Evolutionary conservation across 352 stramenopile species (phyloP).

Genomic region (Phytophthora litchii): DNA sequence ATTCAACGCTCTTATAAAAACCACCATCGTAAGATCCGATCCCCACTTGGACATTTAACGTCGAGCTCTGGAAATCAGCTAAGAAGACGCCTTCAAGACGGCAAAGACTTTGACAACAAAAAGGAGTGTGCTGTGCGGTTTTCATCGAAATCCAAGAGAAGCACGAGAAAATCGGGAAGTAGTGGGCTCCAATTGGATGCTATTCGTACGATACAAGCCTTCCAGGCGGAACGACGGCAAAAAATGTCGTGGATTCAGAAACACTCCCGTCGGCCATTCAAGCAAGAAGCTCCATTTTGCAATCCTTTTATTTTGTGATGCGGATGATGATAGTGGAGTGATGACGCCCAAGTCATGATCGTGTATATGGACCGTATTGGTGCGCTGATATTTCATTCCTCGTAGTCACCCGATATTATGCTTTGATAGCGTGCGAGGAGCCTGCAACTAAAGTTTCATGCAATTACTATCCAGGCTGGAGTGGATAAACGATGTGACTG

Average conservation of each 20-base stretch:
- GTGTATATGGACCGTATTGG: no score
- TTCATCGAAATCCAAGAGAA: not conserved
- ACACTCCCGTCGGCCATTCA: no score
- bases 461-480: no score
- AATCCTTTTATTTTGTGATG: no score
- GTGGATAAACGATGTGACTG: no score
- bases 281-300: no score
- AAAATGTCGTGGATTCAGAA: slow-evolving; percentile 40
- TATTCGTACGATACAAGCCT: slow-evolving; percentile 31
- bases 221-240: slow-evolving; percentile 44
- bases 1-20: not conserved
- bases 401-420: no score
- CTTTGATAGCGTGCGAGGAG: no score
- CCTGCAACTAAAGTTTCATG: no score
- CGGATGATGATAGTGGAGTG: no score
- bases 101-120: not conserved
- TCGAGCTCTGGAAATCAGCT: not conserved
- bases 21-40: not conserved
- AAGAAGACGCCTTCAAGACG: not conserved
- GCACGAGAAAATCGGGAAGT: not conserved
- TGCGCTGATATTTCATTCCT: no score
- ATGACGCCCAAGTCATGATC: no score
- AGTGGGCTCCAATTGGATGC: slow-evolving; percentile 19
- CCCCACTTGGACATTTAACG: not conserved
- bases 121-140: not conserved